These are phyloP conservation scores for Prunus davidiana DNA, from an alignment of 306 rosid species.

Conservation along the genomic window DNA sequence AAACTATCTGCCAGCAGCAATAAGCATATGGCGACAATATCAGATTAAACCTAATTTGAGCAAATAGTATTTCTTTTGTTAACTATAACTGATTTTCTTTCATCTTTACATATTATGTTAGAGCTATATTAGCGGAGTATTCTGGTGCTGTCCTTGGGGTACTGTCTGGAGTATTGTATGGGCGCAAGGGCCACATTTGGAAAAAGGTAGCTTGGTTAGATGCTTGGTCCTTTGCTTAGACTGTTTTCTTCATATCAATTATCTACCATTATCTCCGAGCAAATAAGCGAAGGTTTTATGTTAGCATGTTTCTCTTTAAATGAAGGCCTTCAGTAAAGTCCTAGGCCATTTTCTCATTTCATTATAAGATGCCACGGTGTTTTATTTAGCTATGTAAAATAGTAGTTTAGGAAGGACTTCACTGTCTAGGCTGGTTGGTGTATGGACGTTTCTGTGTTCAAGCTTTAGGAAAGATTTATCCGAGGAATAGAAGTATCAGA, in stretches of 20 bases:
- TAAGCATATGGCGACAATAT: neutral
- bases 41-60: neutral
- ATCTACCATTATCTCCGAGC: neutral
- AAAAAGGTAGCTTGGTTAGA: constrained; percentile 63
- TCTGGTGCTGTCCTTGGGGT: constrained; percentile 98
- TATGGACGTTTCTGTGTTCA: neutral
- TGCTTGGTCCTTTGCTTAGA: constrained; percentile 11
- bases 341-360: neutral
- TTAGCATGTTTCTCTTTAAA: constrained; percentile 1
- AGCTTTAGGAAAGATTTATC: neutral
- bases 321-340: neutral
- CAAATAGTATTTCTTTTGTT: constrained; percentile 11
- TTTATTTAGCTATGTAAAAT: neutral
- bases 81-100: constrained; percentile 6
- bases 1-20: constrained; percentile 2
- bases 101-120: constrained; percentile 31
- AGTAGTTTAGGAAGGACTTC: neutral
- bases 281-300: neutral
- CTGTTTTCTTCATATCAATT: neutral
- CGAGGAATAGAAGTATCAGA: neutral
- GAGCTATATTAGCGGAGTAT: constrained; percentile 95
- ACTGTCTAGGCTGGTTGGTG: neutral
- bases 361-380: neutral
- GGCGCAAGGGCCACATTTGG: constrained; percentile 75
- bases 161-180: constrained; percentile 82